phyloP scores from a whole-genome alignment of 495 filamentous ascomycete species.

The Xylaria acuta region DNA sequence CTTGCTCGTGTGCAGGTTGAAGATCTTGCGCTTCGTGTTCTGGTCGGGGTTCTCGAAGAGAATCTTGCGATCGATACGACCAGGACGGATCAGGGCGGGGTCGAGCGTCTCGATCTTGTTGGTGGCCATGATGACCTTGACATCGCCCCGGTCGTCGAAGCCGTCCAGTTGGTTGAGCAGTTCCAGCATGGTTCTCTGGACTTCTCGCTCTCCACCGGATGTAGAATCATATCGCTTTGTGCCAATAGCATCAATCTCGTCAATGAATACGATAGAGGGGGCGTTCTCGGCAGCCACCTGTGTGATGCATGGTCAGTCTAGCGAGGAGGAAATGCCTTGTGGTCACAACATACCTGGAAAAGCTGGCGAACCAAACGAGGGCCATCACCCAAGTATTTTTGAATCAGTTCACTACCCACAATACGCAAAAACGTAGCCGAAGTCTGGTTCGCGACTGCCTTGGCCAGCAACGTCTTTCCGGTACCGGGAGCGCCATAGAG shows the following conservation, averaged over 20 bases:
- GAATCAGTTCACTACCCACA: constrained; percentile 96
- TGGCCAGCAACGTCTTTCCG: constrained; percentile 95
- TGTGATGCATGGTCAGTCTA: not conserved
- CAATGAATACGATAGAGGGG: constrained; percentile 98
- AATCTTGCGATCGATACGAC: constrained; percentile 99
- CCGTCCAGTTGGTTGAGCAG: constrained; percentile 98
- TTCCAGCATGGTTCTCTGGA: constrained; percentile 98
- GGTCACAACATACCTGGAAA: constrained; percentile 69
- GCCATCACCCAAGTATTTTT: constrained; percentile 98
- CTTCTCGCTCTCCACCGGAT: constrained; percentile 95
- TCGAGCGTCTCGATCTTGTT: constrained; percentile 99
- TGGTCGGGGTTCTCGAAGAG: constrained; percentile 99
- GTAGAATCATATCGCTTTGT: constrained; percentile 99
- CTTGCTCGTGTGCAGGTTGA: constrained; percentile 98
- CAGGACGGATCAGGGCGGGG: constrained; percentile 93
- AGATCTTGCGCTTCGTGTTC: constrained; percentile 99
- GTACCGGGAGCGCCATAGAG: constrained; percentile 97
- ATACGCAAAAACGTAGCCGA: constrained; percentile 98
- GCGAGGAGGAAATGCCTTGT: not conserved
- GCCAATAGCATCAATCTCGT: constrained; percentile 99
- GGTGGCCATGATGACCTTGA: constrained; percentile 99
- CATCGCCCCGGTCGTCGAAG: constrained; percentile 98
- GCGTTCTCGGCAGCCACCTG: constrained; percentile 93
- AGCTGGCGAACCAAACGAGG: constrained; percentile 94
- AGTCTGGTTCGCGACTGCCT: constrained; percentile 98